Evolutionary conservation across 2,329 filamentous ascomycete species (phyloP).

Genomic region (Graphilbum fragrans): DNA sequence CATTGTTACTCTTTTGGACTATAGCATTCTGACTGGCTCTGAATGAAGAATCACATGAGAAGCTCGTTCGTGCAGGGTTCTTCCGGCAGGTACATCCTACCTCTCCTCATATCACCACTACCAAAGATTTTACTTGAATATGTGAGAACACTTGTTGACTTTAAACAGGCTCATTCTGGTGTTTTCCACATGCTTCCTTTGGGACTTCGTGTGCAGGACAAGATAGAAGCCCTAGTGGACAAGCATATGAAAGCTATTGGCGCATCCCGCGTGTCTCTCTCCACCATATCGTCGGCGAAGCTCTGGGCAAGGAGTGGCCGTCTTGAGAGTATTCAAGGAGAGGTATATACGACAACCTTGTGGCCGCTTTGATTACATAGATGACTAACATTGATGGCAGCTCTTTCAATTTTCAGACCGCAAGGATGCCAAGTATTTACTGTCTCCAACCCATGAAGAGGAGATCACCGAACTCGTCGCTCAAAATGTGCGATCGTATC

Average conservation of each 20-base stretch:
- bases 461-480: conserved; percentile 80
- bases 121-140: too few relatives aligned
- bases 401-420: conserved; percentile 73
- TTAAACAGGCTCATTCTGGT: conserved; percentile 65
- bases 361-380: too few relatives aligned
- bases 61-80: conserved; percentile 60
- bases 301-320: conserved; percentile 80
- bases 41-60: conserved; percentile 47
- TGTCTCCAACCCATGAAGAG: conserved; percentile 92
- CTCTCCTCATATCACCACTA: conserved; percentile 79
- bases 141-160: too few relatives aligned
- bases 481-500: conserved; percentile 65
- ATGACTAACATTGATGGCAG: conserved; percentile 26
- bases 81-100: conserved; percentile 72
- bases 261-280: conserved; percentile 75
- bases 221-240: conserved; percentile 75
- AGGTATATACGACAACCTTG: conserved; percentile 44
- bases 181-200: conserved; percentile 88
- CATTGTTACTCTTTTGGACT: neutral
- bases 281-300: conserved; percentile 72
- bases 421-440: conserved; percentile 59
- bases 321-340: conserved; percentile 57
- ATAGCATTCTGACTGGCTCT: conserved; percentile 5
- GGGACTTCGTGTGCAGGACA: conserved; percentile 76
- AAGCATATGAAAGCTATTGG: conserved; percentile 73